Percentiles rank a stretch among this genome's conserved stretches.
Evolutionary conservation across 108 stramenopile species (phyloP).

Genomic region (Skeletonema grethae): DNA sequence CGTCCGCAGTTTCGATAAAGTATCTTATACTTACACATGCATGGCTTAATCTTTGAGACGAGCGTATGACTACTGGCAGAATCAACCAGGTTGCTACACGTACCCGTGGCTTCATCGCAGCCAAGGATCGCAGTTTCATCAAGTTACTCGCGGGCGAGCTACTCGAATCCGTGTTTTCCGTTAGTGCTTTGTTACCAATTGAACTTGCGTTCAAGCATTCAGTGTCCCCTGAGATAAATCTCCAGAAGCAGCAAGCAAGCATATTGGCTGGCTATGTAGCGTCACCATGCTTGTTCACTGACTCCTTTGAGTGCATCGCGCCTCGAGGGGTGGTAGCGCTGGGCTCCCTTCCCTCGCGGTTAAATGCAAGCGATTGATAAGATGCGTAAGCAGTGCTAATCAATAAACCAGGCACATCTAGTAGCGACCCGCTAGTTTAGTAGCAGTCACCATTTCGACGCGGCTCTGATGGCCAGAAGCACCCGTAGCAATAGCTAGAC

Average conservation of each 20-base stretch:
- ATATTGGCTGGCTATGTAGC: background rate
- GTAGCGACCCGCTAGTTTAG: background rate
- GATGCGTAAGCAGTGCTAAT: constrained; percentile 17
- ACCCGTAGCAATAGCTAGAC: too few species aligned
- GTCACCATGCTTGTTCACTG: background rate
- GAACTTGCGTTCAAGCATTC: too few species aligned
- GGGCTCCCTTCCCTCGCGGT: constrained; percentile 7
- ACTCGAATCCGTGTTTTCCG: background rate
- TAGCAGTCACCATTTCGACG: background rate
- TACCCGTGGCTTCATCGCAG: constrained; percentile 25
- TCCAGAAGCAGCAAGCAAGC: background rate
- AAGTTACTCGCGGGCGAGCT: background rate
- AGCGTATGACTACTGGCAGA: constrained; percentile 99
- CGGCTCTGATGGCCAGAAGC: too few species aligned
- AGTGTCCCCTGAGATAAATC: background rate
- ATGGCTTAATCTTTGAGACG: constrained; percentile 99
- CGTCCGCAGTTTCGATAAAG: constrained; percentile 73
- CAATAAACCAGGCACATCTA: constrained; percentile 18
- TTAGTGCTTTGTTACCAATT: background rate
- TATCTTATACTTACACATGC: constrained; percentile 98
- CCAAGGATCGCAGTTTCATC: background rate
- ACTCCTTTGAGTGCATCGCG: background rate
- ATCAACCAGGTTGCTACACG: constrained; percentile 97
- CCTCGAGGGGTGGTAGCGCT: background rate
- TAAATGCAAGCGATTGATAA: constrained; percentile 11